These are phyloP conservation scores for Baeospora myosura DNA, from an alignment of 1,284 basidiomycete genomes.

Conservation along the genomic window DNA sequence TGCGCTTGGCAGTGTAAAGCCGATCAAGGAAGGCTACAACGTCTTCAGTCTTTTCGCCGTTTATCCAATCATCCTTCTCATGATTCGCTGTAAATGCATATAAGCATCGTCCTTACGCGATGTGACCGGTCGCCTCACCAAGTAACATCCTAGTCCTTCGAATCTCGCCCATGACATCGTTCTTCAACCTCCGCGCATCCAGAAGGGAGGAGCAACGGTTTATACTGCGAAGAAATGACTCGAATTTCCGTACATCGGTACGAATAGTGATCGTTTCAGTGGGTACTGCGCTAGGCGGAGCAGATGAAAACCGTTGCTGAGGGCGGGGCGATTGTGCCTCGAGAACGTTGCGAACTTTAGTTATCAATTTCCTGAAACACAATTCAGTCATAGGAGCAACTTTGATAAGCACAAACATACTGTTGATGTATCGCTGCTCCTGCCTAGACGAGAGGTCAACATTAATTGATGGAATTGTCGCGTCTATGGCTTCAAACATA, in stretches of 20 bases:
- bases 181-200: slow-evolving; percentile 85
- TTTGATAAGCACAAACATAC: slow-evolving; percentile 36
- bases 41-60: slow-evolving; percentile 75
- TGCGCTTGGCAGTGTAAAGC: slow-evolving; percentile 80
- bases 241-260: slow-evolving; percentile 77
- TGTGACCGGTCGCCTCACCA: slow-evolving; percentile 33
- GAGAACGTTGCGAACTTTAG: slow-evolving; percentile 76
- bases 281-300: slow-evolving; percentile 27
- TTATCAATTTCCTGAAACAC: slow-evolving; percentile 62
- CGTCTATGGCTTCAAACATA: slow-evolving; percentile 20
- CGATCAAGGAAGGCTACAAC: slow-evolving; percentile 83
- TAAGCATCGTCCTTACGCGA: not conserved
- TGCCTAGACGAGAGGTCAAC: slow-evolving; percentile 43
- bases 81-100: slow-evolving; percentile 50
- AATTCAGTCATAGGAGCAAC: slow-evolving; percentile 2
- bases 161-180: slow-evolving; percentile 85
- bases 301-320: slow-evolving; percentile 28
- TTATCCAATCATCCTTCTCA: slow-evolving; percentile 79
- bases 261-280: slow-evolving; percentile 70
- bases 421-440: slow-evolving; percentile 87
- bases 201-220: slow-evolving; percentile 73
- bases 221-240: slow-evolving; percentile 84
- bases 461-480: slow-evolving; percentile 7
- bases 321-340: slow-evolving; percentile 68
- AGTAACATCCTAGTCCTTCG: slow-evolving; percentile 67